Evolutionary conservation across 805 yeast species (phyloP), one percentile per base, ranked within the genome.

Genomic region (Cyberlindnera maritima): DNA sequence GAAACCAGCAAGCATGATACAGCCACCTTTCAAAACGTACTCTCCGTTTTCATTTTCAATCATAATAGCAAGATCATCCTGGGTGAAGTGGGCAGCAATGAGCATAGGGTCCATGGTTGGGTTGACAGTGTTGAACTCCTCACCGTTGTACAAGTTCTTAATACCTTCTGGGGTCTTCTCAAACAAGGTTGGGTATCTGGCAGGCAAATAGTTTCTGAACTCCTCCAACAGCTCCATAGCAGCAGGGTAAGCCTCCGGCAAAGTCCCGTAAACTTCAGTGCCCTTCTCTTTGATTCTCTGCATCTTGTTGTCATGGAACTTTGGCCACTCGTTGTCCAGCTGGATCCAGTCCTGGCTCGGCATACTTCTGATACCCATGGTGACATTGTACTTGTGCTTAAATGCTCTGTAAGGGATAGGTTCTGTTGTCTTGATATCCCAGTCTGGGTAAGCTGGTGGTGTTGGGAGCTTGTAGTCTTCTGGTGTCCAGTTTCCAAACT

Each of bases 11-110:
- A 83, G 69, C 57, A 80, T 67, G 41, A 83, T 79, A 4, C 84
- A 77, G 2, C 87, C 89, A 25, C 78, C 82, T 55, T 75, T 76
- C 45, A 83, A 67, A 29, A 66, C 66, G 58, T 80, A 82, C 43
- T 77, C 73, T 9, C 86, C 88, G 33, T 80, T 72, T 19, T 70
- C 72, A 41, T 71, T 68, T 56, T 83, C 88, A 43, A 81, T 64
- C 85, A 83, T 78, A 19, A 83, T 69, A 4, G 88, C 88, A 43
- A 82, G 63, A 60, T 83, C 88, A 61, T 83, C 88, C 62, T 83
- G 88, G 13, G 76, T 63, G 63, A 81, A 67, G 54, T 72, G 70
- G 1, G 84, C 75, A 7, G 81, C 79, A 60, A 80, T 77, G 38
- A 72, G 63, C 75, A 76, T 73, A 28, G 88, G 88, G 58, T 82